A percentile compares a stretch with the other conserved stretches of the same genome.
Conservation (phyloP, 2,329 filamentous ascomycete species). For the Ceratocystis eucalypticola region DNA sequence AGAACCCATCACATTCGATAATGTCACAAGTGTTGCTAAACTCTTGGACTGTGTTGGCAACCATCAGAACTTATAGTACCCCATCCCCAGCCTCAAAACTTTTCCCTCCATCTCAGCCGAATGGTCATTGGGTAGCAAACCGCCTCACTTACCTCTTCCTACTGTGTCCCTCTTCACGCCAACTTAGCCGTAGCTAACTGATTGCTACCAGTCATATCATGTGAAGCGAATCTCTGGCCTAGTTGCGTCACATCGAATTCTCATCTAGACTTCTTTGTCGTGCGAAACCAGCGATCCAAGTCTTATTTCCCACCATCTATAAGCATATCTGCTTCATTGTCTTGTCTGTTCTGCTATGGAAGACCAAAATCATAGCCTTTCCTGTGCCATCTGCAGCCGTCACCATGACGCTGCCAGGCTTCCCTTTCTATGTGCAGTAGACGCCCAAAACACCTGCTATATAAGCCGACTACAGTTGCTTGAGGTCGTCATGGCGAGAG, state of each 20-base stretch:
- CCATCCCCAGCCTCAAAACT: too few relatives aligned
- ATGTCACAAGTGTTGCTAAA: neutral
- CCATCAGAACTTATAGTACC: too few relatives aligned
- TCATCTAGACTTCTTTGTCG: slow-evolving; percentile 2
- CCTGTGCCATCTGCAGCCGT: slow-evolving; percentile 53
- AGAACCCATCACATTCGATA: neutral
- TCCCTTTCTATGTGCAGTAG: slow-evolving; percentile 55
- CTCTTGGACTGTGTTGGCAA: too few relatives aligned
- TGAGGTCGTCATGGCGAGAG: slow-evolving; percentile 48
- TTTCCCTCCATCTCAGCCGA: too few relatives aligned
- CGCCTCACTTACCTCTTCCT: neutral
- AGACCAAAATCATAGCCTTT: neutral
- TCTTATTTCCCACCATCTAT: neutral
- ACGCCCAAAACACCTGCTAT: slow-evolving; percentile 57
- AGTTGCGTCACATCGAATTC: neutral
- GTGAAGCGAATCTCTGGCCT: neutral
- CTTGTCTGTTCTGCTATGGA: neutral
- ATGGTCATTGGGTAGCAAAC: neutral
- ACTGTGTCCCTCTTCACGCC: neutral
- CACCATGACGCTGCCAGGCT: slow-evolving; percentile 40
- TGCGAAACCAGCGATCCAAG: neutral
- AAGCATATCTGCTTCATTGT: neutral
- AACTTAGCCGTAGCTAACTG: neutral
- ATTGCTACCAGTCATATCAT: neutral
- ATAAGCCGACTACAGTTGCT: slow-evolving; percentile 48